phyloP scores from a whole-genome alignment of 2,329 filamentous ascomycete species.

The Teratosphaeria epicoccoides region DNA sequence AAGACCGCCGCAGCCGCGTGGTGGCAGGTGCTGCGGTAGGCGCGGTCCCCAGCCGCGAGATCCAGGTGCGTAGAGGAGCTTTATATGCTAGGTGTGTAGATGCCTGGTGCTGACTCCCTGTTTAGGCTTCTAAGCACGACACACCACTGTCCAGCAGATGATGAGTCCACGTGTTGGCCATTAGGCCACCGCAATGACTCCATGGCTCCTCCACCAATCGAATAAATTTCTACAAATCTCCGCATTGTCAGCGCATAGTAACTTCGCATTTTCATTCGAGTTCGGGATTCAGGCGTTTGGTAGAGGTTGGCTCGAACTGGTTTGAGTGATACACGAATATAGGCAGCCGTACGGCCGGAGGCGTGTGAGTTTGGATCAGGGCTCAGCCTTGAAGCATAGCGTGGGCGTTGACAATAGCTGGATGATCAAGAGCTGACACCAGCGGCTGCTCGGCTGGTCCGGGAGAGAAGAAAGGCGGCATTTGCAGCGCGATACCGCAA shows the following conservation, averaged over 20 bases:
- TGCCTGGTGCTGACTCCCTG: background rate
- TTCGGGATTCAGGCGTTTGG: background rate
- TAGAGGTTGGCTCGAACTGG: background rate
- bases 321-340: background rate
- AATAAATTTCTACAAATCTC: background rate
- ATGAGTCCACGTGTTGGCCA: background rate
- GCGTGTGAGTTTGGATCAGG: background rate
- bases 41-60: conserved; percentile 2
- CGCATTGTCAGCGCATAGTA: background rate
- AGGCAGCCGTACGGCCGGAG: background rate
- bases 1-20: background rate
- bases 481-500: background rate
- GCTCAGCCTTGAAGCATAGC: background rate
- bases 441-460: no score
- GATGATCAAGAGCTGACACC: no score
- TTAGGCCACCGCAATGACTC: background rate
- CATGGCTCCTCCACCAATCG: background rate
- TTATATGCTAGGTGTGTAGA: background rate
- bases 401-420: background rate
- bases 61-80: background rate
- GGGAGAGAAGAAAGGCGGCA: background rate
- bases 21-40: background rate
- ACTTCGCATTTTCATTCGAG: background rate
- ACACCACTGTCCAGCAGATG: background rate
- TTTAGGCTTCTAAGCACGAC: background rate